Evolutionary conservation across 164 flowering plant species (phyloP), one percentile per base, ranked within the genome.

Genomic region (Aristolochia fimbriata): DNA sequence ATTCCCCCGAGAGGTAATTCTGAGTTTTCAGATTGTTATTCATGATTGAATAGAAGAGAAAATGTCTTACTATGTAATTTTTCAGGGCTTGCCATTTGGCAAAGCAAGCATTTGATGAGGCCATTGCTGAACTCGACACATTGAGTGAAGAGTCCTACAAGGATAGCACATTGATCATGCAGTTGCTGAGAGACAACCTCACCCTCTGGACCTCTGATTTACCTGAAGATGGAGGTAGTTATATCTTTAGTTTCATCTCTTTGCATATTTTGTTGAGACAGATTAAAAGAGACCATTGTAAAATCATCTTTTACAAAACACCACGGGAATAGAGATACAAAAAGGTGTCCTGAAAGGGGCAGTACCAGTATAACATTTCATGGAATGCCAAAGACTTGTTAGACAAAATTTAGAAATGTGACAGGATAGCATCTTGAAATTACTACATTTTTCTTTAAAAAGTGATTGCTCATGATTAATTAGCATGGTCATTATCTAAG

Each of bases 41-140:
- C 21, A 4, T 23, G 52, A 55, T 37, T 20, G 24, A 57, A 9
- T 41, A 15, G 43, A 49, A 25, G 24, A 13, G 17, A 31, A 12
- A 53, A 14, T 1, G 14, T 13, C 49, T 14, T 62, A 33, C 4
- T 4, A 21, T 23, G 41, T 57, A 15, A 33, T 15, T 27, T 46
- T 33, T 20, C 51, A 68, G 71, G 62, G 71, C 71, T n/a, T 68
- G 71, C 47, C 71, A 62, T 62, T 58, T 68, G 66, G 71, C 71
- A 25, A 68, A 68, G 53, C 71, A 68, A 58, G 67, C 71, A 27
- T 68, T 68, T 47, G 71, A 68, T 47, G 71, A 68, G 63, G 71
- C 71, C 7, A 68, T 63, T 27, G 67, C 71, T 21, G 71, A 68
- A 33, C 48, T 68, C 54, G 67, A 68, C 45, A 62, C 71, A 2